Base-by-base conservation (phyloP, 768 basidiomycete genomes). In the Naganishia randhawae region DNA sequence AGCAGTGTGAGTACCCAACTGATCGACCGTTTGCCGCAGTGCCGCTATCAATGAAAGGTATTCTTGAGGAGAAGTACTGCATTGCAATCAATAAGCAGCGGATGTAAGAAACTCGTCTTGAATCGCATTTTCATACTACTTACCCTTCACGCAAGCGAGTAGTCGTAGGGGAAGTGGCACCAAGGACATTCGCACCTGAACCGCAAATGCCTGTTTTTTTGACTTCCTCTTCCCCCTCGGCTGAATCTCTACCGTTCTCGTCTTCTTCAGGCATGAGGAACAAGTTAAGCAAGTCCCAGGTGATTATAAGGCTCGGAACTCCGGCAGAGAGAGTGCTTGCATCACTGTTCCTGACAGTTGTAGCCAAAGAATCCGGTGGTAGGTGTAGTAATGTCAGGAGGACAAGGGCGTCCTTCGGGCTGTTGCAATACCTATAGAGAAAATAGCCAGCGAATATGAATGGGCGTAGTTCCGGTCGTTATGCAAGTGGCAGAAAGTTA, bases 231-330 rank as follows among this genome's bases (percentile, higher is more conserved):
- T 39, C 37, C 10, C 33, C 33, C 5, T 4, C n/a, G 13, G 33
- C 31, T n/a, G n/a, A 16, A 16, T 32, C 33, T 2, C 32, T n/a
- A 33, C 11, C 57, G 54, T 31, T 33, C 25, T 41, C 39, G 2
- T 41, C 33, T 10, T 7, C 31, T 22, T 29, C 39, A 2, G 35
- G 37, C 25, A 41, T 25, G 22, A 41, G n/a, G 17, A 61, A 61
- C 11, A 61, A 25, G 22, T 39, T 27, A 22, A 61, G 39, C 37
- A 61, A 25, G 25, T 61, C 57, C 57, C 57, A 61, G 22, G 57
- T 39, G 57, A 61, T 61, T 2, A 61, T 39, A 7, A 61, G 37
- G 14, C 27, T 39, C 17, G 57, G 57, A 11, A 22, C 7, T 41
- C 33, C 39, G 14, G 37, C 37, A 6, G 2, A 27, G n/a, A 61